Evolutionary conservation across 169 alveolate genomes (phyloP).

Genomic region (Plasmodium falciparum): DNA sequence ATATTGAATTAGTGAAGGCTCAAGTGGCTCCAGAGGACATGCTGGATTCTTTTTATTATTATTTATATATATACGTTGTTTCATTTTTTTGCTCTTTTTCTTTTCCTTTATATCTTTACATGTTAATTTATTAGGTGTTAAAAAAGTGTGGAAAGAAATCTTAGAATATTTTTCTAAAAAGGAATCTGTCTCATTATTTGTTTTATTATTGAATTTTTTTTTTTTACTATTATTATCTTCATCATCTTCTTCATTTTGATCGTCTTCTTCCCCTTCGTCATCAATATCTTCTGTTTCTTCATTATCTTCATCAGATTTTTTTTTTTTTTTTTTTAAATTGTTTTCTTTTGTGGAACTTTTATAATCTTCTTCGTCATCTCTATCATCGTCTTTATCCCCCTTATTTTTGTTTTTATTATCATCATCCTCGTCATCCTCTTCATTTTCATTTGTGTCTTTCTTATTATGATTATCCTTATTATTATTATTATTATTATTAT

Average conservation of each 20-base stretch:
- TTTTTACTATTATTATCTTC: background rate
- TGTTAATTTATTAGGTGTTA: background rate
- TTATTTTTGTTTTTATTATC: constrained; percentile 1
- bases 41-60: background rate
- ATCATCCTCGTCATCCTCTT: background rate
- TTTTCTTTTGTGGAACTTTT: background rate
- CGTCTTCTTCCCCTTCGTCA: background rate
- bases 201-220: background rate
- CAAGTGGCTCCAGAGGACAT: background rate
- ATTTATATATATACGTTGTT: background rate
- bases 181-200: constrained; percentile 13
- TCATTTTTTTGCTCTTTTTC: background rate
- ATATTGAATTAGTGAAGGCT: too few species aligned
- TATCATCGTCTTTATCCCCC: background rate
- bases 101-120: background rate
- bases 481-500: background rate
- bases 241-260: background rate
- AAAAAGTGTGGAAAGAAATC: background rate
- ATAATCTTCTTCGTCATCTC: background rate
- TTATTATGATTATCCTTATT: background rate
- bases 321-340: background rate
- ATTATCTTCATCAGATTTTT: constrained; percentile 8
- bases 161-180: constrained; percentile 22
- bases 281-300: constrained; percentile 2
- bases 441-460: background rate